These are phyloP conservation scores for Paraglomus occultum DNA, from an alignment of 192 early-diverging fungal genomes.

Conservation along the genomic window DNA sequence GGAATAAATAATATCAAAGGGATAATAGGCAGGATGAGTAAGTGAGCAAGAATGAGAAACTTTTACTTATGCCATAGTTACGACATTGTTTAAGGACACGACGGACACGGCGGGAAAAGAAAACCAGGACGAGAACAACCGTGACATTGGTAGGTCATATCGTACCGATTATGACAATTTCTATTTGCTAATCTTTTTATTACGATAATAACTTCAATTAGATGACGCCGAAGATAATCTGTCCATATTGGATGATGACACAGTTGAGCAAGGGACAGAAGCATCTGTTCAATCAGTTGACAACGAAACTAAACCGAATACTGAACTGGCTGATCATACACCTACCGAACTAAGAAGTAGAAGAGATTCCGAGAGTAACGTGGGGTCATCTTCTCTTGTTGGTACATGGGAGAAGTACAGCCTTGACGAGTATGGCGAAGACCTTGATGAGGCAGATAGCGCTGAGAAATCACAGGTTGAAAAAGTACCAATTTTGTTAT, in stretches of 20 bases:
- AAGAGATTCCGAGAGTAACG: constrained; percentile 21
- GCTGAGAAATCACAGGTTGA: background rate
- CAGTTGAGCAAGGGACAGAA: constrained; percentile 1
- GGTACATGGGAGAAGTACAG: constrained; percentile 47
- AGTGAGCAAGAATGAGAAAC: background rate
- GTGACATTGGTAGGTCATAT: background rate
- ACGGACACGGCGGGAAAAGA: constrained; percentile 32
- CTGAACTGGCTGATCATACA: constrained; percentile 6
- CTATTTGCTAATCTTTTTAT: background rate
- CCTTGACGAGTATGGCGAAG: constrained; percentile 53
- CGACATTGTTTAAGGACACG: constrained; percentile 19
- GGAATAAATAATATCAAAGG: background rate
- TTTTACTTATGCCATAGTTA: constrained; percentile 11
- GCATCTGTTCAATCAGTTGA: background rate
- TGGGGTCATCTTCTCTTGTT: background rate
- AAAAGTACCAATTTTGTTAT: background rate
- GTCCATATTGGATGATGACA: constrained; percentile 13
- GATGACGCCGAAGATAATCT: background rate
- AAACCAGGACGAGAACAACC: constrained; percentile 15
- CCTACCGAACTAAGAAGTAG: constrained; percentile 4
- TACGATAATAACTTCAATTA: too few species aligned
- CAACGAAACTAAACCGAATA: constrained; percentile 12
- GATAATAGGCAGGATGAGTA: background rate
- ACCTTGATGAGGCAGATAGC: constrained; percentile 43
- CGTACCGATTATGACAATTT: background rate